Conservation (phyloP, 352 stramenopile species). For the Globisporangium alternatum region DNA sequence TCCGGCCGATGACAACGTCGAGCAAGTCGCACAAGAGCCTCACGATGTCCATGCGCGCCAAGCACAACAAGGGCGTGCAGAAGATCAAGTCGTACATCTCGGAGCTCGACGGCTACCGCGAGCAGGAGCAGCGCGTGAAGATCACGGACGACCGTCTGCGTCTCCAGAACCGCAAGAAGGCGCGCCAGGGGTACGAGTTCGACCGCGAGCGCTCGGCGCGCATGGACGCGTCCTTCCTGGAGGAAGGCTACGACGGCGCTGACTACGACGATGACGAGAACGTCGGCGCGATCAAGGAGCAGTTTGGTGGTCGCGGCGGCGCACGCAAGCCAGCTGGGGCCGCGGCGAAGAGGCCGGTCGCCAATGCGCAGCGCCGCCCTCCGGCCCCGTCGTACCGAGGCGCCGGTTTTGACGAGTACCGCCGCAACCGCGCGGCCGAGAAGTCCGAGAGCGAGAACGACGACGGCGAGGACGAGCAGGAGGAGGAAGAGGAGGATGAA, state of each 20-base stretch:
- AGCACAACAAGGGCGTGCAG: slow-evolving; percentile 87
- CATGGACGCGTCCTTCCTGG: slow-evolving; percentile 83
- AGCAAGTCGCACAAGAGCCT: slow-evolving; percentile 87
- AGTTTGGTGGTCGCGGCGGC: slow-evolving; percentile 58
- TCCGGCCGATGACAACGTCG: slow-evolving; percentile 79
- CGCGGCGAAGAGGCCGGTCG: slow-evolving; percentile 25
- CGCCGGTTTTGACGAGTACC: slow-evolving; percentile 82
- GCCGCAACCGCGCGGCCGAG: slow-evolving; percentile 47
- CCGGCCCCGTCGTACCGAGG: slow-evolving; percentile 33
- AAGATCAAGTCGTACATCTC: slow-evolving; percentile 87
- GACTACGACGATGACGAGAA: slow-evolving; percentile 86
- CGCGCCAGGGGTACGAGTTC: slow-evolving; percentile 75
- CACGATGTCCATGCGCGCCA: slow-evolving; percentile 87
- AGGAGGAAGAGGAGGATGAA: slow-evolving; percentile 78
- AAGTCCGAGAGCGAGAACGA: slow-evolving; percentile 72
- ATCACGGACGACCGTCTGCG: slow-evolving; percentile 83
- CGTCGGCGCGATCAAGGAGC: slow-evolving; percentile 81
- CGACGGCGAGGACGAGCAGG: slow-evolving; percentile 55
- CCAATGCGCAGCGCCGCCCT: slow-evolving; percentile 30
- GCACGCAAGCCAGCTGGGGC: slow-evolving; percentile 35
- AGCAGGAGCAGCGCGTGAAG: slow-evolving; percentile 84
- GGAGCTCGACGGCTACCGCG: slow-evolving; percentile 74
- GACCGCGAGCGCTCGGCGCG: slow-evolving; percentile 68
- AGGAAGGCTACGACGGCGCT: slow-evolving; percentile 70
- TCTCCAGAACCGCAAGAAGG: slow-evolving; percentile 85